phyloP scores from a whole-genome alignment of 2,329 filamentous ascomycete species.

The Ophiostoma sp. region DNA sequence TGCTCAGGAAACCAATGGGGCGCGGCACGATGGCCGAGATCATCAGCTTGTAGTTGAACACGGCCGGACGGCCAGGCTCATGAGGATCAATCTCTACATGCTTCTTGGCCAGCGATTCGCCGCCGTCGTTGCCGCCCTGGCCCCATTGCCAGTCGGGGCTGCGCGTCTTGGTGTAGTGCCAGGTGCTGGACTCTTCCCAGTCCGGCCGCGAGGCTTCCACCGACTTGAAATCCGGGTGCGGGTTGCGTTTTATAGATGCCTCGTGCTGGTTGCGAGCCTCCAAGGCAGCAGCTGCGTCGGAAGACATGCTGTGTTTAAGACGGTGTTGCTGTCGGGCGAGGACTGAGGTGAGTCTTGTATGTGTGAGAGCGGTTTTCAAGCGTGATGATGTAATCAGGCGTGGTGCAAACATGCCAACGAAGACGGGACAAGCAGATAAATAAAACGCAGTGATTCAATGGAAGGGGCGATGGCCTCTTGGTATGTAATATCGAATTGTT shows the following conservation, averaged over 20 bases:
- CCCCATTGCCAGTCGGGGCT: constrained; percentile 62
- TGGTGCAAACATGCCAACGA: constrained; percentile 7
- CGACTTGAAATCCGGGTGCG: constrained; percentile 68
- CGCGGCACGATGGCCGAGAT: constrained; percentile 79
- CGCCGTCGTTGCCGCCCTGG: constrained; percentile 54
- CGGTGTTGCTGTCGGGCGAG: not conserved
- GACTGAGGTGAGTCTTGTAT: not conserved
- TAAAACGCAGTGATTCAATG: not conserved
- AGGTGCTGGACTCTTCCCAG: constrained; percentile 43
- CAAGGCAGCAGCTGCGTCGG: constrained; percentile 17
- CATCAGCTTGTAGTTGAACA: constrained; percentile 85
- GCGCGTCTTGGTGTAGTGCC: constrained; percentile 58
- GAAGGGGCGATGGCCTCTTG: not conserved
- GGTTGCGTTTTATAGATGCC: constrained; percentile 52
- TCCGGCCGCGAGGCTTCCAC: constrained; percentile 62
- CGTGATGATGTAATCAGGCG: constrained; percentile 5
- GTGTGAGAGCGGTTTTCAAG: not conserved
- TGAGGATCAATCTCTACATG: constrained; percentile 81
- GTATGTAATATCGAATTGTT: not conserved
- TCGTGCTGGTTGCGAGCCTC: constrained; percentile 24
- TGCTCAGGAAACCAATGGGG: constrained; percentile 65
- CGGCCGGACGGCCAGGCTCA: constrained; percentile 58
- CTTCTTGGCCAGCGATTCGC: constrained; percentile 36
- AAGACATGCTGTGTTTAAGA: not conserved
- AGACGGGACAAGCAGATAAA: not conserved